A percentile compares a stretch with the other conserved stretches of the same genome.
These are phyloP conservation scores for Aegilops sharonensis DNA, from an alignment of 176 grass and related monocot genomes.

Conservation along the genomic window DNA sequence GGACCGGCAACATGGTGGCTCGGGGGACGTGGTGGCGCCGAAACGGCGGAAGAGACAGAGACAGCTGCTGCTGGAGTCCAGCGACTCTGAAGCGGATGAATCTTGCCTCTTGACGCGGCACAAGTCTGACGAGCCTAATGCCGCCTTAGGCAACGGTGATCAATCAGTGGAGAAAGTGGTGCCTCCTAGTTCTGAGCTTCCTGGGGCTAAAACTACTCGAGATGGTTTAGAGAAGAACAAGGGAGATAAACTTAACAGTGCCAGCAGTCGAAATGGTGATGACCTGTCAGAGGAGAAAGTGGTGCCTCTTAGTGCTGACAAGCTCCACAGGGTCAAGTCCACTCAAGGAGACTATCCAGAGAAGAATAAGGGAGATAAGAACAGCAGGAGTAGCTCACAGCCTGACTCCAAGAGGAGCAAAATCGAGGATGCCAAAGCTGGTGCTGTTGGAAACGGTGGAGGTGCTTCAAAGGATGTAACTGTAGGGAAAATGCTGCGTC, in stretches of 20 bases:
- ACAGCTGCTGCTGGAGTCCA: constrained; percentile 47
- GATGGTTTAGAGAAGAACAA: constrained; percentile 21
- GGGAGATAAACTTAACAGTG: not conserved
- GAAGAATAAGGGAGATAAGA: constrained; percentile 16
- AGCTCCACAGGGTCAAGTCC: constrained; percentile 23
- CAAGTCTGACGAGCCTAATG: not conserved
- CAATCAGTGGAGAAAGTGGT: constrained; percentile 29
- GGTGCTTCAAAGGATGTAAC: constrained; percentile 22
- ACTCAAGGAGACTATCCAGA: constrained; percentile 19
- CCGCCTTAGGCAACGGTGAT: not conserved
- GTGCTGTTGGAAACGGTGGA: not conserved
- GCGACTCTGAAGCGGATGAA: constrained; percentile 70
- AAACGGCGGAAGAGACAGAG: constrained; percentile 59
- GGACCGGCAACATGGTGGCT: constrained; percentile 5
- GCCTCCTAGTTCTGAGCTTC: constrained; percentile 16
- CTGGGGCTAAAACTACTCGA: constrained; percentile 18
- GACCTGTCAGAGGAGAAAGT: constrained; percentile 19
- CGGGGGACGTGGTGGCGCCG: not conserved
- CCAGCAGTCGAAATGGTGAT: not conserved
- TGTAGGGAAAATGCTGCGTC: constrained; percentile 43
- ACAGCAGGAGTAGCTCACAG: constrained; percentile 1
- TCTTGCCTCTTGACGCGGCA: constrained; percentile 36
- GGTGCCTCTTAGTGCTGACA: constrained; percentile 16
- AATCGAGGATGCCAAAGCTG: constrained; percentile 5
- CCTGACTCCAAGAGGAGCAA: constrained; percentile 38